phyloP scores from a whole-genome alignment of 352 stramenopile genomes.

The Thalassiosira hispida region DNA sequence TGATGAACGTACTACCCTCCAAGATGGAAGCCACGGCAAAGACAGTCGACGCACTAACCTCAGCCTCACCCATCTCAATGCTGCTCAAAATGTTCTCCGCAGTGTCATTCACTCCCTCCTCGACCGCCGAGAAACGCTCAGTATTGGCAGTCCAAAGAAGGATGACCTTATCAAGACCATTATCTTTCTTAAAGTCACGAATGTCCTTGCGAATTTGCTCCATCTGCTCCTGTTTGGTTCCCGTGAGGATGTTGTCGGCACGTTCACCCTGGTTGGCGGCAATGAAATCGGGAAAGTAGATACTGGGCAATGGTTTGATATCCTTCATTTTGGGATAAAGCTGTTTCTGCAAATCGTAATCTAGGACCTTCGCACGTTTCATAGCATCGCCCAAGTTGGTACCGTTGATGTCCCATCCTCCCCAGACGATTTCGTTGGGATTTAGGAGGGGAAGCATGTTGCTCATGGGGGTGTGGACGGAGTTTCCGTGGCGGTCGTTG shows the following conservation, averaged over 20 bases:
- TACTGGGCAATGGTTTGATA: conserved; percentile 94
- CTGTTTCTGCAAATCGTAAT: conserved; percentile 97
- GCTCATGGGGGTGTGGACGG: conserved; percentile 97
- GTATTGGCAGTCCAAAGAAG: conserved; percentile 99
- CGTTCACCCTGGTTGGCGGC: conserved; percentile 98
- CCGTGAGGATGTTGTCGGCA: conserved; percentile 96
- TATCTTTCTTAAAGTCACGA: conserved; percentile 94
- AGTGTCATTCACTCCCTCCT: conserved; percentile 98
- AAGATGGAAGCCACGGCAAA: conserved; percentile 98
- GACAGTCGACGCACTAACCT: conserved; percentile 94
- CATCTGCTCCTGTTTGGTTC: conserved; percentile 97
- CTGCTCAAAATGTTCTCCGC: conserved; percentile 95
- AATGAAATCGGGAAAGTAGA: conserved; percentile 99
- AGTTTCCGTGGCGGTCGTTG: conserved; percentile 90
- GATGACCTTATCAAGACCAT: conserved; percentile 97
- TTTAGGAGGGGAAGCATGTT: conserved; percentile 98
- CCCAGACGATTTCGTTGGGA: conserved; percentile 97
- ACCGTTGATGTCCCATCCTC: conserved; percentile 98
- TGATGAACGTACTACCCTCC: conserved; percentile 99
- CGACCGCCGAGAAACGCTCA: conserved; percentile 96
- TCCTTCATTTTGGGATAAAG: conserved; percentile 96
- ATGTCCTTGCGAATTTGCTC: conserved; percentile 92
- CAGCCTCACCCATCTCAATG: conserved; percentile 93
- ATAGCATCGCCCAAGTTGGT: conserved; percentile 97
- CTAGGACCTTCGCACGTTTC: conserved; percentile 94